phyloP scores from a whole-genome alignment of 2,329 filamentous ascomycete species.

The Drechslera avenae region DNA sequence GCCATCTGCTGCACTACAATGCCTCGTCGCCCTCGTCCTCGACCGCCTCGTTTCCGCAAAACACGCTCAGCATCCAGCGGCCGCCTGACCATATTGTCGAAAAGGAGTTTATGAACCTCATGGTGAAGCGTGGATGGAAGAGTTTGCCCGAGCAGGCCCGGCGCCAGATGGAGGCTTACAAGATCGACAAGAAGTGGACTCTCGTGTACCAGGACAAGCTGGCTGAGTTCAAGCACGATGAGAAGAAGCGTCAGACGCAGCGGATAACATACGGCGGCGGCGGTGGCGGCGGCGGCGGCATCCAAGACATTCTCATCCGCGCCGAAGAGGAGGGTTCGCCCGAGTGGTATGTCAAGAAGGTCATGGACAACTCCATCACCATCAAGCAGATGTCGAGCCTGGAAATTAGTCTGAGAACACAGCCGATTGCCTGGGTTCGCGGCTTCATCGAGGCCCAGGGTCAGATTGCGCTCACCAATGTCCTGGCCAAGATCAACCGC shows the following conservation, averaged over 20 bases:
- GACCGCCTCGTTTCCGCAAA: conserved; percentile 56
- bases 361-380: conserved; percentile 94
- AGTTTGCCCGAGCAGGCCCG: conserved; percentile 93
- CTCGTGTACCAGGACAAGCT: conserved; percentile 93
- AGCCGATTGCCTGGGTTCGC: conserved; percentile 96
- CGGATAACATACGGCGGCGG: conserved; percentile 64
- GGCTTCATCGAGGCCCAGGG: conserved; percentile 97
- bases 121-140: conserved; percentile 98
- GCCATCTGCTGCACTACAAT: conserved; percentile 49
- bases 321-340: conserved; percentile 95
- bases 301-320: conserved; percentile 70
- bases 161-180: conserved; percentile 95
- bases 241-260: conserved; percentile 80
- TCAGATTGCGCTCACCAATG: conserved; percentile 92
- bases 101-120: conserved; percentile 87
- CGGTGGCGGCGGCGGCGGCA: conserved; percentile 4
- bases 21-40: conserved; percentile 55
- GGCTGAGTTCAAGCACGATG: conserved; percentile 91
- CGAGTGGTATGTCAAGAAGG: conserved; percentile 96
- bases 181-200: conserved; percentile 95
- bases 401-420: conserved; percentile 91
- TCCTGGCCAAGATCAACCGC: conserved; percentile 91
- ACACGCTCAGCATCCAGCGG: conserved; percentile 68
- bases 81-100: conserved; percentile 83
- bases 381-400: conserved; percentile 90